These are phyloP conservation scores for Biscogniauxia sp. DNA, from an alignment of 2,329 filamentous ascomycete species.

Conservation along the genomic window DNA sequence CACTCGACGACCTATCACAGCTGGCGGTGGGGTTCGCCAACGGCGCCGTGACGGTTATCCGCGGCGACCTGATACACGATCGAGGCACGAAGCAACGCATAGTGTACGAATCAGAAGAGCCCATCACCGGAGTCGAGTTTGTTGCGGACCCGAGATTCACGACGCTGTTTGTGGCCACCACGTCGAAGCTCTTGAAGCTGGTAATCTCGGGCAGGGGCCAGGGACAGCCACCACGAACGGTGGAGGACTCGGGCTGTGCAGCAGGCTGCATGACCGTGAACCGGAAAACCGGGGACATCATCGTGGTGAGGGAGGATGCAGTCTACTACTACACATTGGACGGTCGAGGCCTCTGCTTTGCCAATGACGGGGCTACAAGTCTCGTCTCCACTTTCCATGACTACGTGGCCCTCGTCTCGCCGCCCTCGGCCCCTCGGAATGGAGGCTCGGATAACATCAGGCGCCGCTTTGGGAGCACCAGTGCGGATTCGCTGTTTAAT, in stretches of 20 bases:
- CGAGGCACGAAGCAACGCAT: conserved; percentile 90
- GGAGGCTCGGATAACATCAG: conserved; percentile 59
- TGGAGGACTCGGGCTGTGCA: conserved; percentile 87
- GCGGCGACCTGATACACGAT: conserved; percentile 93
- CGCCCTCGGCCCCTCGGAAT: conserved; percentile 56
- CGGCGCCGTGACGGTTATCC: conserved; percentile 87
- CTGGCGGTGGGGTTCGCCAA: conserved; percentile 95
- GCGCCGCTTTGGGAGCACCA: conserved; percentile 68
- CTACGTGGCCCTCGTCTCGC: conserved; percentile 84
- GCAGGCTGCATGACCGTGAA: conserved; percentile 96
- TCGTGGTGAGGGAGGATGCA: conserved; percentile 92
- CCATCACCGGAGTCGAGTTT: conserved; percentile 87
- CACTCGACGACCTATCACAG: conserved; percentile 84
- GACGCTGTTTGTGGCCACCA: conserved; percentile 89
- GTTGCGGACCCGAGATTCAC: conserved; percentile 59
- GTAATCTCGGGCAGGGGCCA: conserved; percentile 86
- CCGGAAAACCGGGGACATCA: conserved; percentile 73
- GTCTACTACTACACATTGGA: conserved; percentile 90
- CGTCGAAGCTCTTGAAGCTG: conserved; percentile 80
- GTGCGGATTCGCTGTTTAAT: conserved; percentile 77
- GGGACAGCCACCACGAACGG: conserved; percentile 79
- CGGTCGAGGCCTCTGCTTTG: conserved; percentile 81
- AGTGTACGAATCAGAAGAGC: conserved; percentile 95
- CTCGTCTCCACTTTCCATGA: conserved; percentile 76
- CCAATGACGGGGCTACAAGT: conserved; percentile 88